Base-by-base conservation (phyloP, 2,329 filamentous ascomycete species). In the Ambrosiella cleistominuta region DNA sequence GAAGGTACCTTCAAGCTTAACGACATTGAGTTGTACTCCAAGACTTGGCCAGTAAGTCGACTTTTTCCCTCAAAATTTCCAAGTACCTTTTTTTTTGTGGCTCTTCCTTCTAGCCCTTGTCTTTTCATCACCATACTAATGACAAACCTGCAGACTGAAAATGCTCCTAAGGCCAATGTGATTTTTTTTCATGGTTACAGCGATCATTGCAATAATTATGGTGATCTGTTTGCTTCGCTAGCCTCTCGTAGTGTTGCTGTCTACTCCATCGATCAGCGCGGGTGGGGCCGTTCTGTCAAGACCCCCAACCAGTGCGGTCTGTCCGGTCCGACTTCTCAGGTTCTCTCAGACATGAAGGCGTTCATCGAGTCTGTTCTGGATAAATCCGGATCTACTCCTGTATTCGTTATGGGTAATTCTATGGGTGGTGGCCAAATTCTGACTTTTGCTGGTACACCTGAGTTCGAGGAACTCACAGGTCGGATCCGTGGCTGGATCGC, bases 171-270 rank as follows among this genome's bases (percentile, higher is more conserved):
- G 65, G 89, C 89, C 40, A 85, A 86, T 63, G 69, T 95, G 54
- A 75, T 93, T 65, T 86, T 94, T 70, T 73, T 96, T 62, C 90
- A 96, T 71, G 90, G 90, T 65, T 96, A 90, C 75, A 88, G 82
- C 68, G 90, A 95, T 70, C 88, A 94, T 69, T 74, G 86, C 68
- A 82, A 86, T 69, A 79, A 81, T 60, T 94, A 95, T 72, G 78
- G 82, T 66, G 75, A 77, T 58, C 78, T 95, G 65, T 91, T 93
- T 70, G 76, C 81, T 5, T 72, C 71, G 12, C 77, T 96, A 53
- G 83, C 85, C 19, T 71, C 74, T 9, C 77, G 77, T 57, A 86
- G 85, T 62, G 89, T 96, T 64, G 81, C 86, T 65, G 78, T 88
- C 53, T 80, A 85, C 66, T 77, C 80, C 62, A 86, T 90, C 68